Percentiles rank a stretch among this genome's conserved stretches.
These are phyloP conservation scores for Deinandra increscens DNA, from an alignment of 129 eudicot species.

Conservation along the genomic window DNA sequence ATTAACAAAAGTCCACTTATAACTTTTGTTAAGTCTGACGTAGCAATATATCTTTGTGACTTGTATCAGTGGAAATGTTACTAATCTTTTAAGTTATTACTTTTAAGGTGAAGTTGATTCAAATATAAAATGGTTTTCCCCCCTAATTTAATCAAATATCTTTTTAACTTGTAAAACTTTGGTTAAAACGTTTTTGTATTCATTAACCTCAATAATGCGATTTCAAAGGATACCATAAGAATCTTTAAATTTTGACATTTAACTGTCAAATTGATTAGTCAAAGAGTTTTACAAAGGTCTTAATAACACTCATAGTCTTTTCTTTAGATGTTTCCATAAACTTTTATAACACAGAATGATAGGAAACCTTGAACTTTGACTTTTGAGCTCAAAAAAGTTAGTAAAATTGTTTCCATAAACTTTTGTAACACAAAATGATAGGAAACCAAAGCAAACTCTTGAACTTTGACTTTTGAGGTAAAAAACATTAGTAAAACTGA, in stretches of 20 bases:
- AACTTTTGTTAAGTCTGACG: no score
- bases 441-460: no score
- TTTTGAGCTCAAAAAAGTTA: no score
- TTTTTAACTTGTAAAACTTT: no score
- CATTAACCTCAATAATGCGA: background rate
- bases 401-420: no score
- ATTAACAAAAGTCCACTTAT: no score
- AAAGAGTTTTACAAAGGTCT: background rate
- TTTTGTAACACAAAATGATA: no score
- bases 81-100: no score
- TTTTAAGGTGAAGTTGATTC: no score
- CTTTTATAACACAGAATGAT: background rate
- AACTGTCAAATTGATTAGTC: conserved; percentile 3
- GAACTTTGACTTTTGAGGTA: no score
- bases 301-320: background rate
- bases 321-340: background rate
- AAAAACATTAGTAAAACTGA: background rate
- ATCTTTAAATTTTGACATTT: background rate
- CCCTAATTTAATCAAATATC: no score
- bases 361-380: background rate
- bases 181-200: background rate
- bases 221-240: background rate
- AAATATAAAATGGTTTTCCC: no score
- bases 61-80: background rate
- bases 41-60: background rate